phyloP scores from a whole-genome alignment of 768 basidiomycete genomes.

The Auriscalpium microsporum region DNA sequence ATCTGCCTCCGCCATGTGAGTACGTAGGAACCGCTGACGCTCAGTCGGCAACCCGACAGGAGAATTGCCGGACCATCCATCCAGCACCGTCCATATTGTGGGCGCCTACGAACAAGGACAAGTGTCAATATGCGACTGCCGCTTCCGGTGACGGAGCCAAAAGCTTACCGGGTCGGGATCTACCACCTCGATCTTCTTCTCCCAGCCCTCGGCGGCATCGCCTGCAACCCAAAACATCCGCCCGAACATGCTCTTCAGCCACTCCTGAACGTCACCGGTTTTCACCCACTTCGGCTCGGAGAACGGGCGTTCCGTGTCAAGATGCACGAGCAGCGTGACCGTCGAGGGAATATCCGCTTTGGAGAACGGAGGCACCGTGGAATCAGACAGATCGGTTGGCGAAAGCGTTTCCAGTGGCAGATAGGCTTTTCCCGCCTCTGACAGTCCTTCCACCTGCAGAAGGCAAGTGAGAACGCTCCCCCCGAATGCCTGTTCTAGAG shows the following conservation, averaged over 20 bases:
- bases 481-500: constrained; percentile 1
- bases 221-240: constrained; percentile 82
- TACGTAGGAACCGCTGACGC: constrained; percentile 81
- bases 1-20: constrained; percentile 78
- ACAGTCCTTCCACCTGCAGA: constrained; percentile 68
- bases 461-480: not conserved
- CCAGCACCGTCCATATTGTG: constrained; percentile 84
- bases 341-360: constrained; percentile 43
- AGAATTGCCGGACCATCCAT: constrained; percentile 84
- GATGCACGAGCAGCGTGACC: constrained; percentile 61
- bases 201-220: constrained; percentile 86
- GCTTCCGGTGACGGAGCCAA: not conserved
- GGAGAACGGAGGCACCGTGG: constrained; percentile 67
- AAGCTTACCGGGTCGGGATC: constrained; percentile 88
- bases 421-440: constrained; percentile 66
- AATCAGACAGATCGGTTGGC: constrained; percentile 39
- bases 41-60: constrained; percentile 66
- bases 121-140: constrained; percentile 1
- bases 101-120: constrained; percentile 52
- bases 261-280: constrained; percentile 89
- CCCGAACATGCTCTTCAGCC: constrained; percentile 83
- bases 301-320: constrained; percentile 82
- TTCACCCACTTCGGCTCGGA: constrained; percentile 98
- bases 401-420: constrained; percentile 43
- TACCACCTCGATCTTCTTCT: constrained; percentile 82